Evolutionary conservation across 148 eudicot genomes (phyloP).

Genomic region (Agrostemma githago): DNA sequence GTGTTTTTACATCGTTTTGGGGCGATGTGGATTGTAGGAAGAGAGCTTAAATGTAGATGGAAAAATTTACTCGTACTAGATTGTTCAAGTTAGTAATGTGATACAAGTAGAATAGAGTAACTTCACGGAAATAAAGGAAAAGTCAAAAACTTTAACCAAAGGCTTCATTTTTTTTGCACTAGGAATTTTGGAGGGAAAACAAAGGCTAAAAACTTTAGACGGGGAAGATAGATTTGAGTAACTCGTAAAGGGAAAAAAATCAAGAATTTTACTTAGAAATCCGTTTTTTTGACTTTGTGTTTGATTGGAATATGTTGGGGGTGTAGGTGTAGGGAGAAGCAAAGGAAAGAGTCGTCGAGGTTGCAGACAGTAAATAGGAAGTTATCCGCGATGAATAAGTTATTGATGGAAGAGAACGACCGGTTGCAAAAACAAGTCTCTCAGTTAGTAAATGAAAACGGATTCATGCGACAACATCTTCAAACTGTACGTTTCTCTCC

Average conservation of each 20-base stretch:
- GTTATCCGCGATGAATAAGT: conserved; percentile 83
- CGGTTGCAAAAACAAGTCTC: conserved; percentile 95
- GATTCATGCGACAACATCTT: conserved; percentile 86
- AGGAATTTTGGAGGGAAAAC: background rate
- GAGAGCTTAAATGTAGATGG: background rate
- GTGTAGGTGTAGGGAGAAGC: conserved; percentile 91
- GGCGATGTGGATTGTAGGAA: too few relatives aligned
- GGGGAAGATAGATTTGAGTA: too few relatives aligned
- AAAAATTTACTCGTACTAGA: background rate
- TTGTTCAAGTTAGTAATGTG: background rate
- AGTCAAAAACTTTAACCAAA: too few relatives aligned
- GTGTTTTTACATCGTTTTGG: too few relatives aligned
- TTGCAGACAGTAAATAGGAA: conserved; percentile 85
- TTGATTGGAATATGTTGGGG: conserved; percentile 2
- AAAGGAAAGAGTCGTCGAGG: conserved; percentile 68
- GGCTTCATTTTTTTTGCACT: background rate
- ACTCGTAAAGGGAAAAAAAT: too few relatives aligned
- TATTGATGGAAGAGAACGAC: conserved; percentile 96
- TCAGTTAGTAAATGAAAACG: conserved; percentile 86
- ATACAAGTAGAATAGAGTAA: background rate
- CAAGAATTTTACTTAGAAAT: too few relatives aligned
- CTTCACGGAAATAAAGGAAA: background rate
- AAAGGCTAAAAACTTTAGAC: too few relatives aligned
- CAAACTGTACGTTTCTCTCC: conserved; percentile 52
- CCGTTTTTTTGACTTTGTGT: background rate